phyloP scores from a whole-genome alignment of 805 yeast genomes.

The Candida tammaniensis region DNA sequence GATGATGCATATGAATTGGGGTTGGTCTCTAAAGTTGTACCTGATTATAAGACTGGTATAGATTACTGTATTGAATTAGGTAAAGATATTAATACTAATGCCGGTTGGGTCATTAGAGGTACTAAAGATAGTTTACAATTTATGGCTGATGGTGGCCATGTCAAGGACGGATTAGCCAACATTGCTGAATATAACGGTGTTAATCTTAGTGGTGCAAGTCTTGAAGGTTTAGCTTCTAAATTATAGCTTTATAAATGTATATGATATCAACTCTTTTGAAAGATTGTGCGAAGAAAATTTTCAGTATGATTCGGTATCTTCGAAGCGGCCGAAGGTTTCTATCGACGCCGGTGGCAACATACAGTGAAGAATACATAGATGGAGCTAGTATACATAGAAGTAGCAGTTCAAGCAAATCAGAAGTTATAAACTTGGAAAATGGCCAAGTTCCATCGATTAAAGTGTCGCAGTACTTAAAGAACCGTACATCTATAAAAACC shows the following conservation, averaged over 20 bases:
- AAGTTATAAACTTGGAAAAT: neutral
- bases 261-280: too few species aligned
- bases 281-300: constrained; percentile 4
- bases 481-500: constrained; percentile 6
- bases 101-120: constrained; percentile 62
- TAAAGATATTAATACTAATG: constrained; percentile 39
- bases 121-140: constrained; percentile 55
- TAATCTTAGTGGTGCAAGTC: constrained; percentile 7
- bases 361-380: too few species aligned
- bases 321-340: constrained; percentile 2
- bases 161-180: constrained; percentile 47
- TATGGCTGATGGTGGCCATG: constrained; percentile 31
- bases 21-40: constrained; percentile 45
- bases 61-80: constrained; percentile 52
- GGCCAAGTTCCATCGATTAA: constrained; percentile 1
- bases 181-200: constrained; percentile 51
- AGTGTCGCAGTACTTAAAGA: constrained; percentile 1
- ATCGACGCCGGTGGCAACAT: too few species aligned
- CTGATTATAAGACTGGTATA: constrained; percentile 48
- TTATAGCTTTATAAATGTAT: too few species aligned
- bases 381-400: too few species aligned
- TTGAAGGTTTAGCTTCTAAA: too few species aligned
- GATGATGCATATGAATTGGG: constrained; percentile 59
- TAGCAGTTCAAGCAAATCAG: neutral
- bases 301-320: constrained; percentile 1